Percentiles rank a stretch among this genome's conserved stretches.
These are phyloP conservation scores for Sextonia rubra DNA, from an alignment of 164 flowering plant genomes.

Conservation along the genomic window DNA sequence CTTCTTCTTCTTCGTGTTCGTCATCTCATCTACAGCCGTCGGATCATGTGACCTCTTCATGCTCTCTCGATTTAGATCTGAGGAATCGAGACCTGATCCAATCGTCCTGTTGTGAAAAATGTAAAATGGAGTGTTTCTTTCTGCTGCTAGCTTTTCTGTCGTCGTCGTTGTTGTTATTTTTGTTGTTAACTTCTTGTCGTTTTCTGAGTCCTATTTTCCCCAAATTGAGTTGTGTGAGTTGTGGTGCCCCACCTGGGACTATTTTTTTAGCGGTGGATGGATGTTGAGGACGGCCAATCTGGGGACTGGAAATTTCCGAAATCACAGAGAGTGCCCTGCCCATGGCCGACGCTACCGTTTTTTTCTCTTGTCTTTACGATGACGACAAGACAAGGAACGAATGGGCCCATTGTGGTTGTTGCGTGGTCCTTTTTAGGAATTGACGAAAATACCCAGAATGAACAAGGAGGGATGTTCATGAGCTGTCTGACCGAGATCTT, in stretches of 20 bases:
- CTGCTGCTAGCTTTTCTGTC: too few species aligned
- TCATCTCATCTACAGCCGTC: not conserved
- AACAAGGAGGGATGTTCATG: too few species aligned
- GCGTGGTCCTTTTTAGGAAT: too few species aligned
- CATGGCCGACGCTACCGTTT: too few species aligned
- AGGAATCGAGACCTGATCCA: too few species aligned
- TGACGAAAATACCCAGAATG: too few species aligned
- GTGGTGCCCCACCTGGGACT: not conserved
- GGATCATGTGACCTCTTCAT: constrained; percentile 40
- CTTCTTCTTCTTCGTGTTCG: constrained; percentile 4
- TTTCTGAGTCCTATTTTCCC: not conserved
- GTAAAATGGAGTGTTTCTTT: not conserved
- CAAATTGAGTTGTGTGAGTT: not conserved
- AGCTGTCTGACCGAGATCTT: too few species aligned
- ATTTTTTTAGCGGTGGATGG: not conserved
- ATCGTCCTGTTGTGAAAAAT: too few species aligned
- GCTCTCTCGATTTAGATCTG: constrained; percentile 1
- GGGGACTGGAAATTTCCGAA: too few species aligned
- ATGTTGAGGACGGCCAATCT: too few species aligned
- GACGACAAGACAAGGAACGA: constrained; percentile 37
- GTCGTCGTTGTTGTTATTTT: too few species aligned
- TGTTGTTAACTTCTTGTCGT: too few species aligned
- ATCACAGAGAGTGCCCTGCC: not conserved
- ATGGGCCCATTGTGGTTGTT: constrained; percentile 11
- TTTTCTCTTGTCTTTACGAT: constrained; percentile 16